Conservation (phyloP, 2,329 filamentous ascomycete species). For the Drechslerella stenobrocha region DNA sequence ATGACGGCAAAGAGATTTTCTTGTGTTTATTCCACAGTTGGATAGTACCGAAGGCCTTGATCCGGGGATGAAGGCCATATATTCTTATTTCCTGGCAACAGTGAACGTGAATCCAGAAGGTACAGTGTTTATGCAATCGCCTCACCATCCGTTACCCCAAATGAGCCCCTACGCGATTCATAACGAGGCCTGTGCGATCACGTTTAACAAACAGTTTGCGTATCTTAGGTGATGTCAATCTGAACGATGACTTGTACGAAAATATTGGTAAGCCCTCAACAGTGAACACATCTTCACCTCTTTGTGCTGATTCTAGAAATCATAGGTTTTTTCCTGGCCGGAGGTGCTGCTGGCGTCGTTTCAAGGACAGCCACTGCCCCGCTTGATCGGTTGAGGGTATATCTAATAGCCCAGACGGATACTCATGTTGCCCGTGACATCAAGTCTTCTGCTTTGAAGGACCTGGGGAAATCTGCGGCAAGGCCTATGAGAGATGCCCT, state of each 20-base stretch:
- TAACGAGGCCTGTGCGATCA: neutral
- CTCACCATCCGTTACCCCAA: constrained; percentile 64
- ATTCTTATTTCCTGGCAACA: constrained; percentile 88
- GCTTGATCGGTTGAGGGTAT: constrained; percentile 95
- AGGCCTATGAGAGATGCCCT: constrained; percentile 73
- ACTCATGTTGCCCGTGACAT: constrained; percentile 61
- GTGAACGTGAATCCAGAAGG: constrained; percentile 90
- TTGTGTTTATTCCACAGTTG: constrained; percentile 78
- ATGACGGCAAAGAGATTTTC: constrained; percentile 91
- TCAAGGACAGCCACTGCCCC: constrained; percentile 94
- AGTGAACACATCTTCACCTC: neutral
- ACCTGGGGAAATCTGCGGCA: constrained; percentile 67
- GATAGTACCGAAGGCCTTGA: constrained; percentile 55
- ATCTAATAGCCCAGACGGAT: constrained; percentile 87
- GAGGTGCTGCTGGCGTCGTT: constrained; percentile 89
- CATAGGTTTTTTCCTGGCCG: constrained; percentile 92
- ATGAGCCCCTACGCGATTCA: neutral
- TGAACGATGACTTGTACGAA: constrained; percentile 41
- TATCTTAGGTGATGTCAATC: constrained; percentile 37
- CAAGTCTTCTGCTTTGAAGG: constrained; percentile 67
- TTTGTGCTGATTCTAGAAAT: constrained; percentile 68
- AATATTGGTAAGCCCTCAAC: constrained; percentile 35
- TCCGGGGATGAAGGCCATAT: constrained; percentile 74
- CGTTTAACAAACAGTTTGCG: constrained; percentile 18
- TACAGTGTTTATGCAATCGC: constrained; percentile 64